Conservation (phyloP, 306 rosid species). For the Chamaecrista fasciculata region DNA sequence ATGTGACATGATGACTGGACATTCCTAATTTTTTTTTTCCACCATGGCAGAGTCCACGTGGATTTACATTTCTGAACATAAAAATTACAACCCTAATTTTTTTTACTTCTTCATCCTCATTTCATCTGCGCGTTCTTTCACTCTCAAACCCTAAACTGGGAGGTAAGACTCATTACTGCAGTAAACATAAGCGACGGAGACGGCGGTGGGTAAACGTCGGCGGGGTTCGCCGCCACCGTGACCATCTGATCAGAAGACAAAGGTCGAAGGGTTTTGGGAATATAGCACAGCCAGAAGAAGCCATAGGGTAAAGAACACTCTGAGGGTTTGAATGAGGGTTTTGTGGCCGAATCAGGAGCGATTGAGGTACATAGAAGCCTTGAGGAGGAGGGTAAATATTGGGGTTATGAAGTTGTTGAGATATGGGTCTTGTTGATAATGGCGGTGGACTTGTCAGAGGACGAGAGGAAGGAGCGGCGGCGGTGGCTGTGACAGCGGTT, state of each 20-base stretch:
- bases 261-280: slow-evolving; percentile 39
- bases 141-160: no score
- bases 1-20: no score
- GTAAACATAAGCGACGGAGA: slow-evolving; percentile 36
- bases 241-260: slow-evolving; percentile 39
- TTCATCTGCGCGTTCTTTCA: no score
- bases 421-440: slow-evolving; percentile 33
- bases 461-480: slow-evolving; percentile 13
- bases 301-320: slow-evolving; percentile 53
- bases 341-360: slow-evolving; percentile 27
- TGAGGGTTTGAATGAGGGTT: slow-evolving; percentile 26
- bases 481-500: slow-evolving; percentile 5
- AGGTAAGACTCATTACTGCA: no score
- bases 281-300: slow-evolving; percentile 62
- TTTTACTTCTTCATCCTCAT: no score
- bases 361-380: slow-evolving; percentile 36
- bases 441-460: slow-evolving; percentile 30
- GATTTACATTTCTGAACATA: no score
- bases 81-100: no score
- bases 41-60: no score
- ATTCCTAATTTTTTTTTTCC: no score
- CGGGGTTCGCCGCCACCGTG: slow-evolving; percentile 53
- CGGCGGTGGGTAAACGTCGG: slow-evolving; percentile 24
- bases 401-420: slow-evolving; percentile 34
- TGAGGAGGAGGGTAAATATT: slow-evolving; percentile 26